A percentile compares a stretch with the other conserved stretches of the same genome.
These are phyloP conservation scores for Cyclotella kingstonii DNA, from an alignment of 108 stramenopile species.

Conservation along the genomic window DNA sequence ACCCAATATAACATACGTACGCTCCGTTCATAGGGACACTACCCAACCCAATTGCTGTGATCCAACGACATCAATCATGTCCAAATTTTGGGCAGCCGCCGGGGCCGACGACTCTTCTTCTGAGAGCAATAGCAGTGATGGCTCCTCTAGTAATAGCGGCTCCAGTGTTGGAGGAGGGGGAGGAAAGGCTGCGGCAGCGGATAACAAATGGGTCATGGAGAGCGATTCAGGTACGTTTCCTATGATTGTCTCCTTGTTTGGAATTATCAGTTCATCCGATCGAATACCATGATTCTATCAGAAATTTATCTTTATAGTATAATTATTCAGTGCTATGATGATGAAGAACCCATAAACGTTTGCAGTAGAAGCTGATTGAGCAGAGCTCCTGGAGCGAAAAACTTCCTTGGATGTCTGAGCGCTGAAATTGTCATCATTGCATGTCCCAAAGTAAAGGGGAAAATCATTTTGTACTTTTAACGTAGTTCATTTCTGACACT, in stretches of 20 bases:
- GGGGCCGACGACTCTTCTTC: slow-evolving; percentile 37
- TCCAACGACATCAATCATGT: slow-evolving; percentile 23
- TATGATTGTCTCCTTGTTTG: neutral
- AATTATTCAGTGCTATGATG: slow-evolving; percentile 25
- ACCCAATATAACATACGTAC: too few relatives aligned
- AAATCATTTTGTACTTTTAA: slow-evolving; percentile 11
- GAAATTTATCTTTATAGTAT: too few relatives aligned
- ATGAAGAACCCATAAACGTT: slow-evolving; percentile 51
- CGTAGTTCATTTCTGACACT: neutral
- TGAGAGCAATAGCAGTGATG: slow-evolving; percentile 19
- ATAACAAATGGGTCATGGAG: slow-evolving; percentile 59
- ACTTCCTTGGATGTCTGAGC: slow-evolving; percentile 48
- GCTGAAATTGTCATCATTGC: slow-evolving; percentile 13
- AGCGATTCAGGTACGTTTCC: slow-evolving; percentile 46
- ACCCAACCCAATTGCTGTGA: too few relatives aligned
- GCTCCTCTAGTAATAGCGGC: slow-evolving; percentile 30
- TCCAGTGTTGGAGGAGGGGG: slow-evolving; percentile 25
- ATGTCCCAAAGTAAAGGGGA: too few relatives aligned
- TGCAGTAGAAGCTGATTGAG: slow-evolving; percentile 49
- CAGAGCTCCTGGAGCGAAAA: slow-evolving; percentile 28
- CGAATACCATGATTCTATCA: too few relatives aligned
- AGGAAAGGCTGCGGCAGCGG: slow-evolving; percentile 24
- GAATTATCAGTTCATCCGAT: too few relatives aligned
- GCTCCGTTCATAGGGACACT: too few relatives aligned
- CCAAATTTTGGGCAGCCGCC: slow-evolving; percentile 52